Percentiles rank a stretch among this genome's conserved stretches.
Evolutionary conservation across 1,284 basidiomycete species (phyloP).

Genomic region (Austroboletus niveus): DNA sequence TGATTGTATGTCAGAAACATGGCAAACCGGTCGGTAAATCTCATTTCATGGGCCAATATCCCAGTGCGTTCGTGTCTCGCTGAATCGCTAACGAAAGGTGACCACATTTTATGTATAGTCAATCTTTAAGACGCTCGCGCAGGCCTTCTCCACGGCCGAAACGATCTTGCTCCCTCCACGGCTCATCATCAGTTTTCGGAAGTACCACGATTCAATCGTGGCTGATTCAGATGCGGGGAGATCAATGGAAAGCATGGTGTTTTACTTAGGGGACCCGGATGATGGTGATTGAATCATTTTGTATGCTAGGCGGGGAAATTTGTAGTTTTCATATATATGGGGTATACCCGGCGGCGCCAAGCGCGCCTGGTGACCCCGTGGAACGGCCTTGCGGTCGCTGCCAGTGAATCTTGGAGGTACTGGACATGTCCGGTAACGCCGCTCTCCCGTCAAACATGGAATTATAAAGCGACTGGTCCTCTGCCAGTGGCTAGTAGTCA

Average conservation of each 20-base stretch:
- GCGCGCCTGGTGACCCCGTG: too few species aligned
- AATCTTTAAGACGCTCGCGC: neutral
- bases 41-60: neutral
- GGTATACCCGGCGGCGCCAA: too few species aligned
- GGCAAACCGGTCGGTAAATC: neutral
- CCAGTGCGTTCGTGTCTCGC: neutral
- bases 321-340: too few species aligned
- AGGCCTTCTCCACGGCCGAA: constrained; percentile 1
- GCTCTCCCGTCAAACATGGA: too few species aligned
- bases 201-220: constrained; percentile 1
- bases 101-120: neutral
- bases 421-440: too few species aligned
- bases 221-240: constrained; percentile 2
- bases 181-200: constrained; percentile 10
- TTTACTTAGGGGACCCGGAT: neutral
- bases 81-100: too few species aligned
- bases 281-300: neutral
- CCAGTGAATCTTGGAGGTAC: too few species aligned
- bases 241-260: constrained; percentile 7
- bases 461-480: too few species aligned
- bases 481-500: too few species aligned
- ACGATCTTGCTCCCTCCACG: constrained; percentile 7
- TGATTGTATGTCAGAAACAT: constrained; percentile 1
- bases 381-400: too few species aligned
- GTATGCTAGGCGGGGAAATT: too few species aligned